A percentile compares a stretch with the other conserved stretches of the same genome.
phyloP scores from a whole-genome alignment of 2,329 filamentous ascomycete species.

The Paraphoma sp. region DNA sequence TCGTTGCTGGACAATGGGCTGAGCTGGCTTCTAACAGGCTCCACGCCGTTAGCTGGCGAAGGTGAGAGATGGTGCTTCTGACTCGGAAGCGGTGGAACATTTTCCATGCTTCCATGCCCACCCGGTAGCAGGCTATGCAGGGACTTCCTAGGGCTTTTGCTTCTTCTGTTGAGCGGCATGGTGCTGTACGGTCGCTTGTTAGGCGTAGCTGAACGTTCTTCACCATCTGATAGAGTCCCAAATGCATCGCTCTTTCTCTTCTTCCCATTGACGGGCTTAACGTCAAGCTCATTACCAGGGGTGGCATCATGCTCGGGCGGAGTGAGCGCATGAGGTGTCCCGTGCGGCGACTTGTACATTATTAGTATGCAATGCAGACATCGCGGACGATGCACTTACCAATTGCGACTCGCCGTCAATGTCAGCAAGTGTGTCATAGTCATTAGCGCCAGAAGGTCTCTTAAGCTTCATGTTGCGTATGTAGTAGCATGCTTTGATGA shows the following conservation, averaged over 20 bases:
- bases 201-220: slow-evolving; percentile 31
- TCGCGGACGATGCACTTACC: slow-evolving; percentile 8
- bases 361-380: slow-evolving; percentile 18
- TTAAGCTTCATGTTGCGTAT: slow-evolving; percentile 48
- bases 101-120: slow-evolving; percentile 31
- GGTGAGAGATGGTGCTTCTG: slow-evolving; percentile 27
- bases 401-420: slow-evolving; percentile 33
- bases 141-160: slow-evolving; percentile 37
- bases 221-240: slow-evolving; percentile 38
- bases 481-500: slow-evolving; percentile 49
- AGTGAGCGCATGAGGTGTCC: slow-evolving; percentile 36
- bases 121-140: slow-evolving; percentile 30
- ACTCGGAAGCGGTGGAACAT: slow-evolving; percentile 31
- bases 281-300: slow-evolving; percentile 28
- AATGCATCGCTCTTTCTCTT: slow-evolving; percentile 45
- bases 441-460: slow-evolving; percentile 36
- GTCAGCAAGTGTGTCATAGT: slow-evolving; percentile 40
- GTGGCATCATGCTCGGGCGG: slow-evolving; percentile 29
- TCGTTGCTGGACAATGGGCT: slow-evolving; percentile 38
- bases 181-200: slow-evolving; percentile 40
- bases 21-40: slow-evolving; percentile 31
- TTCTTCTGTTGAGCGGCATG: slow-evolving; percentile 30
- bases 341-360: slow-evolving; percentile 34
- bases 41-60: slow-evolving; percentile 21
- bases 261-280: slow-evolving; percentile 29